phyloP scores from a whole-genome alignment of 192 early-diverging fungal species.

The Spinellus fusiger region DNA sequence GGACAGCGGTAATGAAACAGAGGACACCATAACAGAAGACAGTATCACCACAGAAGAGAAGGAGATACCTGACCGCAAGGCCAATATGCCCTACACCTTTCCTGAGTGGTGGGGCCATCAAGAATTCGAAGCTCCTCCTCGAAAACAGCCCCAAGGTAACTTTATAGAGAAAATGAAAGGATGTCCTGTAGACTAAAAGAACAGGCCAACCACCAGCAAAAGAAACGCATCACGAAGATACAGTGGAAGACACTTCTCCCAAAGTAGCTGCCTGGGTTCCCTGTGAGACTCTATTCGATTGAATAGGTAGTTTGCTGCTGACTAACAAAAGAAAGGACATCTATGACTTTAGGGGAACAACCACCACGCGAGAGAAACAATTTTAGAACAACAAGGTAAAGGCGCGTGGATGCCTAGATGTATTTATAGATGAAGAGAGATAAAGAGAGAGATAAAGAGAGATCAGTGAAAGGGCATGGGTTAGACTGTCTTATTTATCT shows the following conservation, averaged over 20 bases:
- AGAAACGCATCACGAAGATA: neutral
- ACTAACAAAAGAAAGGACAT: neutral
- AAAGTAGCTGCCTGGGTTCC: neutral
- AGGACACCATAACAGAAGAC: neutral
- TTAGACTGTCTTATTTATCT: neutral
- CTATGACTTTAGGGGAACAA: neutral
- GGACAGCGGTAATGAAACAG: no score
- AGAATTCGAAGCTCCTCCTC: neutral
- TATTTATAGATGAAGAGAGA: no score
- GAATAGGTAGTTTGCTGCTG: neutral
- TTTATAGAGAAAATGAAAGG: no score
- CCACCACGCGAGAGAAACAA: neutral
- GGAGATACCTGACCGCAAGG: neutral
- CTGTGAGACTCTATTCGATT: neutral
- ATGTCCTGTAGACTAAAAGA: neutral
- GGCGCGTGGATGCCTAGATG: no score
- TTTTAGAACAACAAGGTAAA: neutral
- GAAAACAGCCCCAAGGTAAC: neutral
- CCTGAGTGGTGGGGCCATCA: slow-evolving; percentile 28
- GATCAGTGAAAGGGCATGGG: neutral
- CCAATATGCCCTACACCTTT: slow-evolving; percentile 13
- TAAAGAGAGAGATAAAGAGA: neutral
- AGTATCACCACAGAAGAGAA: neutral
- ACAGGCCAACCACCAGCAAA: neutral
- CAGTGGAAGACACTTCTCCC: neutral